These are phyloP conservation scores for Calonectria hawksworthii DNA, from an alignment of 2,329 filamentous ascomycete species.

Conservation along the genomic window DNA sequence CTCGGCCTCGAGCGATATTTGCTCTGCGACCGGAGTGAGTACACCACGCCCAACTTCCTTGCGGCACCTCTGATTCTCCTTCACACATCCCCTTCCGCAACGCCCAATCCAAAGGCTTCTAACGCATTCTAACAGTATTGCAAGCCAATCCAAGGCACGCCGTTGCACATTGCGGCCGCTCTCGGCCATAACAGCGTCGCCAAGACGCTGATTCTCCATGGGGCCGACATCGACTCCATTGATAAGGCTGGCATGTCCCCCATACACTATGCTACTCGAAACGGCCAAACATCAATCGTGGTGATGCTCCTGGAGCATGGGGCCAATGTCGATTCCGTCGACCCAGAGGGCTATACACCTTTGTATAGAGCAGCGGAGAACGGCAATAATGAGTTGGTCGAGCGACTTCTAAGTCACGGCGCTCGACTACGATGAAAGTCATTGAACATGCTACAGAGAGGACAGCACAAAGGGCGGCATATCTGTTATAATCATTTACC, in stretches of 20 bases:
- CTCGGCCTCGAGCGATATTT: not conserved
- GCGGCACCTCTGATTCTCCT: no score
- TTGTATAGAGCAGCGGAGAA: conserved; percentile 9
- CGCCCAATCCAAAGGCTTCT: not conserved
- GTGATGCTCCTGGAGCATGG: conserved; percentile 6
- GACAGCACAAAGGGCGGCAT: not conserved
- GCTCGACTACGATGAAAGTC: not conserved
- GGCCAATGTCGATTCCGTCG: conserved; percentile 4
- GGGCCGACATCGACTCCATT: conserved; percentile 3
- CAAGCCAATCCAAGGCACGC: conserved; percentile 9
- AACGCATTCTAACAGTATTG: not conserved
- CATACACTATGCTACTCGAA: conserved; percentile 10
- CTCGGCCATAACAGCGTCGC: conserved; percentile 12
- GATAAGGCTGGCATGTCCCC: conserved; percentile 13
- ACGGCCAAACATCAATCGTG: not conserved
- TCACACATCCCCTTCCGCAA: no score
- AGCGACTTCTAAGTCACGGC: not conserved
- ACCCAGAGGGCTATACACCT: conserved; percentile 5
- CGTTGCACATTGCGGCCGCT: conserved; percentile 13
- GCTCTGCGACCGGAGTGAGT: not conserved
- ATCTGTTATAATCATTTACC: not conserved
- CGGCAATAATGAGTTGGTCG: not conserved
- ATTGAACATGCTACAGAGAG: not conserved
- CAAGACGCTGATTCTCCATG: conserved; percentile 10
- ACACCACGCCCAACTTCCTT: not conserved